Conservation (phyloP, 2,329 filamentous ascomycete species). For the Bisporella sp. region DNA sequence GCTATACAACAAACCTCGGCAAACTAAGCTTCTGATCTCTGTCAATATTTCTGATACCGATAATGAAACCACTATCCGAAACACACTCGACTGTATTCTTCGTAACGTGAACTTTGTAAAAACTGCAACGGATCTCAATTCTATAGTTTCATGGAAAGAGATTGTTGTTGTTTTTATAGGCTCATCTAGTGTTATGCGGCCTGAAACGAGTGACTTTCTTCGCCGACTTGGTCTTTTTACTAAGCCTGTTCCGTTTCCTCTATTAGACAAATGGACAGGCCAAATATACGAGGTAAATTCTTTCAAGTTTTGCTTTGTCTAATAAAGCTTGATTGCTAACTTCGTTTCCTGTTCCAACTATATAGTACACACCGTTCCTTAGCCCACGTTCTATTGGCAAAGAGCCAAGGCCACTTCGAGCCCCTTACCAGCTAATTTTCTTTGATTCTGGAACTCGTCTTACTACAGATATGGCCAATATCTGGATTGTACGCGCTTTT, state of each 20-base stretch:
- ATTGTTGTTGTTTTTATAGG: neutral
- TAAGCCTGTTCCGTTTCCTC: neutral
- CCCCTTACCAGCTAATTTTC: neutral
- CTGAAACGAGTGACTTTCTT: neutral
- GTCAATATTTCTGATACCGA: neutral
- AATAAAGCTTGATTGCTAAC: neutral
- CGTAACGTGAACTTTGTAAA: neutral
- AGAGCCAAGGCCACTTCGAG: neutral
- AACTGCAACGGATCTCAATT: neutral
- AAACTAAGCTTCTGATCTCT: neutral
- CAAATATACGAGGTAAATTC: neutral
- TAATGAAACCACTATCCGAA: neutral
- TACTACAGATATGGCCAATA: neutral
- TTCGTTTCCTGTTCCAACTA: neutral
- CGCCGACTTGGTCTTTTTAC: neutral
- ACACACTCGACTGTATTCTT: neutral
- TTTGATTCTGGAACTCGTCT: neutral
- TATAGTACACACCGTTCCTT: neutral
- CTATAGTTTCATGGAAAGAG: neutral
- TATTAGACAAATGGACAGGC: neutral
- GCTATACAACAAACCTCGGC: neutral
- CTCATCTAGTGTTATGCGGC: neutral
- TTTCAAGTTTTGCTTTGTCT: neutral
- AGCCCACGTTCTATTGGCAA: neutral
- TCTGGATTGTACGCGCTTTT: conserved; percentile 1